Conservation (phyloP, 2,329 filamentous ascomycete species). For the Xylaria hypoxylon region DNA sequence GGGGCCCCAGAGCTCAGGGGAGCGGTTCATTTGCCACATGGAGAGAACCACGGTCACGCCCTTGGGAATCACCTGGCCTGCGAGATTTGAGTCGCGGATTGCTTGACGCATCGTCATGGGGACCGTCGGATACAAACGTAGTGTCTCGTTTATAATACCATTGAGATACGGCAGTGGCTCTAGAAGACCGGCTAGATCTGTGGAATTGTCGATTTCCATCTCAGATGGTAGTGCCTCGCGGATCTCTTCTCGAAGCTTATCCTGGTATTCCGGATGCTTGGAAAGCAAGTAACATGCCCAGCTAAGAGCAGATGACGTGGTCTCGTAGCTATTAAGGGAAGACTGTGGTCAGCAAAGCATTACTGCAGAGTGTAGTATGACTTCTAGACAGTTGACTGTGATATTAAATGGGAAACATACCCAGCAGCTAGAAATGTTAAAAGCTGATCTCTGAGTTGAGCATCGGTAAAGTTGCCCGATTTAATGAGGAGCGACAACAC, state of each 20-base stretch:
- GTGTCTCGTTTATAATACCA: conserved; percentile 72
- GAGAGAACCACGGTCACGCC: conserved; percentile 72
- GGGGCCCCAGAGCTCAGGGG: conserved; percentile 72
- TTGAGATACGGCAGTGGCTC: conserved; percentile 76
- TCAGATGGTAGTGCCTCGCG: conserved; percentile 58
- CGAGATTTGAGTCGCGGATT: conserved; percentile 65
- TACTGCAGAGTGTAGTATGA: conserved; percentile 45
- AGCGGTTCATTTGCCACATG: conserved; percentile 71
- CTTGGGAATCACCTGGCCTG: conserved; percentile 70
- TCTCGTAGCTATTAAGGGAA: conserved; percentile 64
- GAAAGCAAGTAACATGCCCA: conserved; percentile 73
- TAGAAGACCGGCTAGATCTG: conserved; percentile 59
- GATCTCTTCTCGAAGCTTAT: conserved; percentile 70
- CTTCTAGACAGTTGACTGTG: conserved; percentile 49
- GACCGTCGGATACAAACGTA: conserved; percentile 68
- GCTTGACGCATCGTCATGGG: conserved; percentile 72
- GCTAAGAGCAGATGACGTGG: conserved; percentile 71
- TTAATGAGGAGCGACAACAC: conserved; percentile 70
- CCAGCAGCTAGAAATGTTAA: conserved; percentile 67
- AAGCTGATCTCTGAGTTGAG: conserved; percentile 64
- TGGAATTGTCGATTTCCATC: conserved; percentile 48
- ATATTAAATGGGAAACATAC: conserved; percentile 56
- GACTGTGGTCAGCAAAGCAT: conserved; percentile 52
- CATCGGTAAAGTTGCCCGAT: conserved; percentile 64
- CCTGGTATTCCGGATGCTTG: conserved; percentile 68